phyloP scores from a whole-genome alignment of 1,139 yeast species.

The Magnusiomyces magnusii region DNA sequence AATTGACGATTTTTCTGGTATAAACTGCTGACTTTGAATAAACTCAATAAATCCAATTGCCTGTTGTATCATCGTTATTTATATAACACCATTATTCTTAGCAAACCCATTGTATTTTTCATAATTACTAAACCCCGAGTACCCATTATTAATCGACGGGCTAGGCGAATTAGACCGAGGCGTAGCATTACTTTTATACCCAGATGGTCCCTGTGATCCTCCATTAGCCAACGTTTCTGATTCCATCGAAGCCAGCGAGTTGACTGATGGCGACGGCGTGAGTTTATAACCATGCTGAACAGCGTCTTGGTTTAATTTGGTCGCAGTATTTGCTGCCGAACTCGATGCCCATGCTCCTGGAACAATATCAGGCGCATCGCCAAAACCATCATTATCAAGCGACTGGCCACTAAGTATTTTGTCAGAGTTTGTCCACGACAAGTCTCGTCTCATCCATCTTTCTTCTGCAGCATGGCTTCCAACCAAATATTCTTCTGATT shows the following conservation, averaged over 20 bases:
- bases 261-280: neutral
- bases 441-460: conserved; percentile 4
- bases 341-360: conserved; percentile 12
- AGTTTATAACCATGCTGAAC: neutral
- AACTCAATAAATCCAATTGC: neutral
- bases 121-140: neutral
- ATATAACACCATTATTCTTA: neutral
- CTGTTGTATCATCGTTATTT: too few relatives aligned
- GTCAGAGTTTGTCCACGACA: conserved; percentile 9
- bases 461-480: conserved; percentile 1
- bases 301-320: neutral
- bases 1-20: too few relatives aligned
- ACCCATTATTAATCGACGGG: neutral
- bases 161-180: neutral
- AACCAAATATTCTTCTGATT: neutral
- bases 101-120: neutral
- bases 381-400: conserved; percentile 14
- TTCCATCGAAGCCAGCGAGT: neutral
- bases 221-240: neutral
- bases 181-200: neutral
- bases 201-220: neutral
- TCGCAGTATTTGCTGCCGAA: neutral
- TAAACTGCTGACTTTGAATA: too few relatives aligned
- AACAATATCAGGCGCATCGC: conserved; percentile 5
- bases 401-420: conserved; percentile 8